A percentile compares a stretch with the other conserved stretches of the same genome.
Evolutionary conservation across 116 monocot genomes (phyloP).

Genomic region (Papilionanthe hybrid): DNA sequence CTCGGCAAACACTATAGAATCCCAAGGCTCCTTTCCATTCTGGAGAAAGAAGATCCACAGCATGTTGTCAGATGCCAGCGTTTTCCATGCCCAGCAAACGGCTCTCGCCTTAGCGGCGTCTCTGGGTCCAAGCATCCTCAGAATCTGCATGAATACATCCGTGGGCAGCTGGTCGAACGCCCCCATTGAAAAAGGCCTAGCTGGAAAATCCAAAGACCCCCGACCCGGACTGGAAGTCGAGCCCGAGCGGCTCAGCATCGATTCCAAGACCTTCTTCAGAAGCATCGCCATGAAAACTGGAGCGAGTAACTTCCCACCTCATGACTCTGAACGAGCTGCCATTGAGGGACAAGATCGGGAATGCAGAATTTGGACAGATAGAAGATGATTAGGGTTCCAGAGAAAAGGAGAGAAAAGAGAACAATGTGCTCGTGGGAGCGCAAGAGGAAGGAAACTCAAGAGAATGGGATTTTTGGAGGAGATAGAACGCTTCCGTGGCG

Average conservation of each 20-base stretch:
- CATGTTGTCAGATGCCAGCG: constrained; percentile 56
- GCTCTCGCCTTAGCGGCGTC: constrained; percentile 46
- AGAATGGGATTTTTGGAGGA: no score
- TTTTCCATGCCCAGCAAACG: constrained; percentile 66
- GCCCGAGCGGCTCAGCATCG: constrained; percentile 38
- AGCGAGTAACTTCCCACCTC: not conserved
- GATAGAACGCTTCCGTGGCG: no score
- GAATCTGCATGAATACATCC: constrained; percentile 66
- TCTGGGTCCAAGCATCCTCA: constrained; percentile 48
- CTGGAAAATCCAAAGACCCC: not conserved
- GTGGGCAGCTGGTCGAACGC: constrained; percentile 56
- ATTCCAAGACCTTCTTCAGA: constrained; percentile 59
- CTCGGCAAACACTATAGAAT: constrained; percentile 69
- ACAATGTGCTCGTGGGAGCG: no score
- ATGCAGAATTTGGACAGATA: no score
- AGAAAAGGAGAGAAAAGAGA: no score
- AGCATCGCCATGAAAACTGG: constrained; percentile 27
- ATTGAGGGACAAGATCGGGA: not conserved
- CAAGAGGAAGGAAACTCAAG: no score
- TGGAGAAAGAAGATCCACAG: constrained; percentile 79
- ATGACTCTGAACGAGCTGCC: not conserved
- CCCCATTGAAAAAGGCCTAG: constrained; percentile 29
- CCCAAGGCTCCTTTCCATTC: constrained; percentile 62
- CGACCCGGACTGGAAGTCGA: constrained; percentile 5
- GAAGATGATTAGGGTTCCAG: not conserved